A percentile compares a stretch with the other conserved stretches of the same genome.
Conservation (phyloP, 306 rosid genomes). For the Carpinus viminea region DNA sequence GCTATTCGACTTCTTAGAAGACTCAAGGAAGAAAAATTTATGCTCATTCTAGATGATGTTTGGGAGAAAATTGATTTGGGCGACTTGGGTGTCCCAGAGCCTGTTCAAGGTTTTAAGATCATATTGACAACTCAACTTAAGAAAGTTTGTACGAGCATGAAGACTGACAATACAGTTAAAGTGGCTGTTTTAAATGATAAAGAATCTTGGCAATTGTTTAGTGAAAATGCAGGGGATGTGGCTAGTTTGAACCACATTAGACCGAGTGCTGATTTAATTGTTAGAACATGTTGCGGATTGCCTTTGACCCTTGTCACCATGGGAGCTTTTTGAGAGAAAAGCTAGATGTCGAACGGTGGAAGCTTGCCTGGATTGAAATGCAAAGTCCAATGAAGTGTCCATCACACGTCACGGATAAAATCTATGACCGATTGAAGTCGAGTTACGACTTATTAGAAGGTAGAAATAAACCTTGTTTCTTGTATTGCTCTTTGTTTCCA, state of each 20-base stretch:
- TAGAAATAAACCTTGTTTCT: slow-evolving; percentile 16
- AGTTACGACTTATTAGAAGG: slow-evolving; percentile 17
- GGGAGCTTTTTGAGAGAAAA: no score
- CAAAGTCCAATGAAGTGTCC: no score
- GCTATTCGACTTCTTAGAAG: slow-evolving; percentile 10
- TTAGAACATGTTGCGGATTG: no score
- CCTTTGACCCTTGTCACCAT: no score
- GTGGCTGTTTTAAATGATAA: slow-evolving; percentile 21
- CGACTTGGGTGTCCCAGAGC: slow-evolving; percentile 19
- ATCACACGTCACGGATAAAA: background rate
- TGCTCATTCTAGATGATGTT: slow-evolving; percentile 7
- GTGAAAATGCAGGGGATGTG: no score
- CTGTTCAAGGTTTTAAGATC: slow-evolving; percentile 21
- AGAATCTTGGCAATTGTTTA: background rate
- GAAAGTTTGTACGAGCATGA: slow-evolving; percentile 26
- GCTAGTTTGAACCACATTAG: no score
- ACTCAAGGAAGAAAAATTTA: background rate
- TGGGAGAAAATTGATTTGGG: slow-evolving; percentile 27
- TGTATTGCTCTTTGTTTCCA: slow-evolving; percentile 24
- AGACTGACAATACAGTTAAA: background rate
- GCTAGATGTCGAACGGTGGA: no score
- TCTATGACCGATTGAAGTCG: slow-evolving; percentile 15
- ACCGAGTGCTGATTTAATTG: no score
- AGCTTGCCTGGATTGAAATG: no score
- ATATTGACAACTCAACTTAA: slow-evolving; percentile 13